phyloP scores from a whole-genome alignment of 345 rosid species.

The Brassica rapa region DNA sequence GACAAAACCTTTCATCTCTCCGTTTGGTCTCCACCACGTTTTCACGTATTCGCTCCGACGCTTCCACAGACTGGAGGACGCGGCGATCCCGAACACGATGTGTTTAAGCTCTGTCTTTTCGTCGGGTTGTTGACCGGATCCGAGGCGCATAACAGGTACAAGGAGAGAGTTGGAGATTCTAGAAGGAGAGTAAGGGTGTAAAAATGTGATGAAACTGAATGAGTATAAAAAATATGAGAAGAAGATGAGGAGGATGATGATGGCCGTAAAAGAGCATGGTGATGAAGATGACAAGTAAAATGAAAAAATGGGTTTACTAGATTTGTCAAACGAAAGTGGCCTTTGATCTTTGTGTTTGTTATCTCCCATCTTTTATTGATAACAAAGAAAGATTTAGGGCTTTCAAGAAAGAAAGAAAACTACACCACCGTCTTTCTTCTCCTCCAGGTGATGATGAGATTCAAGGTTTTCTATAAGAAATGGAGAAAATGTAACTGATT shows the following conservation, averaged over 20 bases:
- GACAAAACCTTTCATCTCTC: constrained; percentile 67
- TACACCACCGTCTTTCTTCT: constrained; percentile 1
- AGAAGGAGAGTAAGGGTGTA: constrained; percentile 41
- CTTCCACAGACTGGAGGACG: constrained; percentile 56
- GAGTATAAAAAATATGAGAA: constrained; percentile 47
- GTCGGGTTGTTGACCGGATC: constrained; percentile 36
- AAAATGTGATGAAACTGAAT: constrained; percentile 49
- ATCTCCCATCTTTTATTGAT: constrained; percentile 26
- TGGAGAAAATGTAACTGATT: not conserved
- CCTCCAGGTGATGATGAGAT: not conserved
- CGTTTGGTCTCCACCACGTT: constrained; percentile 68
- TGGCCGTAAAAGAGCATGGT: constrained; percentile 33
- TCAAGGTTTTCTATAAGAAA: constrained; percentile 10
- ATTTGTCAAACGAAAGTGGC: constrained; percentile 1
- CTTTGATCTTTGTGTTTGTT: constrained; percentile 34
- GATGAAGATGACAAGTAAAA: constrained; percentile 11
- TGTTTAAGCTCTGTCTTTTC: constrained; percentile 46
- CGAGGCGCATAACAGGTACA: constrained; percentile 30
- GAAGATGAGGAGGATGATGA: constrained; percentile 43
- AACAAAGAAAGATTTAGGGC: not conserved
- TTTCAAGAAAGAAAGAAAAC: not conserved
- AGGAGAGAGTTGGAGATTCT: constrained; percentile 26
- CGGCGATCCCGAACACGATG: constrained; percentile 70
- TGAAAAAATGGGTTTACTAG: constrained; percentile 21
- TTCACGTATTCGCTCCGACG: constrained; percentile 59